Evolutionary conservation across 2,329 filamentous ascomycete species (phyloP), one percentile per base, ranked within the genome.

Genomic region (Akanthomyces dipterigenus): DNA sequence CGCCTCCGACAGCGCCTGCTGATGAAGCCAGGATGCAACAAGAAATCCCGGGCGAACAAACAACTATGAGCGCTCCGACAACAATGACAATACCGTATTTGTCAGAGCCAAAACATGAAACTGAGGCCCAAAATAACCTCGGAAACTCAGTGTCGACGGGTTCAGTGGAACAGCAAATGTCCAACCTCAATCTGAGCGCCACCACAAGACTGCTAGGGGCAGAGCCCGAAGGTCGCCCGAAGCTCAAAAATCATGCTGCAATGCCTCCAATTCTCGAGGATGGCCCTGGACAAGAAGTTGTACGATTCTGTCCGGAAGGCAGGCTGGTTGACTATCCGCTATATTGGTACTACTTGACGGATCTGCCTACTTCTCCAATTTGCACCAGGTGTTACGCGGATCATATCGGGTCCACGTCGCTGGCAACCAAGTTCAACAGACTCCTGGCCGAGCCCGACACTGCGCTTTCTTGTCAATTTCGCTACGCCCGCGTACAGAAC

Each of bases 361-460:
- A 68, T 3, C 38, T 67, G 3, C 70, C 73, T 0, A 64, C 68
- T 1, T 77, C 72, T 26, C 61, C 72, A 3, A 67, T 79, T 38
- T 80, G 78, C 63, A 76, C 75, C 1, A 67, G 70, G 24, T 80
- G 78, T 63, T 73, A 77, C 38, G 69, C 70, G 6, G 73, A 76
- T 34, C 59, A 76, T 61, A 71, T 80, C 14, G 62, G 69, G 24
- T 24, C 58, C 0, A 76, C 74, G 0, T 49, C 45, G 0, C 69
- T 78, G 3, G 66, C 68, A 0, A 20, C 55, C 0, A 58, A 68
- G 0, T 79, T 80, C 40, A 60, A 0, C 38, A 60, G 4, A 59
- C 64, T 63, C 51, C 69, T 60, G 36, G 67, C 59, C 58, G 72
- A 28, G 3, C 8, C 57, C 34, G 69, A 48, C 67, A 72, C 65